phyloP scores from a whole-genome alignment of 2,329 filamentous ascomycete genomes.

The Drechmeria coniospora region DNA sequence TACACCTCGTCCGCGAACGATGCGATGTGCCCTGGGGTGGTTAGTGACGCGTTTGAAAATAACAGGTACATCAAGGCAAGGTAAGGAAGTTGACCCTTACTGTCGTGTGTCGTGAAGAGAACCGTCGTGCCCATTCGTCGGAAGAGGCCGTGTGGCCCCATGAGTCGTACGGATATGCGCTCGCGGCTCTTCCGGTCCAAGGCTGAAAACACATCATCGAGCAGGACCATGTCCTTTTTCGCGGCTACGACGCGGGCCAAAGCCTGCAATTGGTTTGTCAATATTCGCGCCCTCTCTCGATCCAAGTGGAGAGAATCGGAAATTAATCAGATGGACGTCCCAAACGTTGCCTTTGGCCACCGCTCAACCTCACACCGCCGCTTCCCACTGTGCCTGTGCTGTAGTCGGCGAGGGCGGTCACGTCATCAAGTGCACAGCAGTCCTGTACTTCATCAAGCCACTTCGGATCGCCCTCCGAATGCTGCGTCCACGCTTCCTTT shows the following conservation, averaged over 20 bases:
- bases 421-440: neutral
- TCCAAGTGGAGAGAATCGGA: neutral
- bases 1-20: neutral
- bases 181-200: constrained; percentile 1
- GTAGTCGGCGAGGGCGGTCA: neutral
- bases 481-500: neutral
- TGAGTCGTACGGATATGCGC: neutral
- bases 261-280: neutral
- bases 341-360: neutral
- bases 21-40: neutral
- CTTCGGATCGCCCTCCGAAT: neutral
- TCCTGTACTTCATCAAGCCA: neutral
- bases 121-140: neutral
- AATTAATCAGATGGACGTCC: neutral
- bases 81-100: neutral
- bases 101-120: neutral
- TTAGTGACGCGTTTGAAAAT: neutral
- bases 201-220: constrained; percentile 1
- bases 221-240: neutral
- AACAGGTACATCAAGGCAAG: neutral
- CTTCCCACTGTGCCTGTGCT: neutral
- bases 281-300: too few species aligned
- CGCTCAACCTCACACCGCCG: neutral
- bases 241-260: neutral
- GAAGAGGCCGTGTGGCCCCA: constrained; percentile 1